phyloP scores from a whole-genome alignment of 1,139 yeast species.

The Meyerozyma sp. region DNA sequence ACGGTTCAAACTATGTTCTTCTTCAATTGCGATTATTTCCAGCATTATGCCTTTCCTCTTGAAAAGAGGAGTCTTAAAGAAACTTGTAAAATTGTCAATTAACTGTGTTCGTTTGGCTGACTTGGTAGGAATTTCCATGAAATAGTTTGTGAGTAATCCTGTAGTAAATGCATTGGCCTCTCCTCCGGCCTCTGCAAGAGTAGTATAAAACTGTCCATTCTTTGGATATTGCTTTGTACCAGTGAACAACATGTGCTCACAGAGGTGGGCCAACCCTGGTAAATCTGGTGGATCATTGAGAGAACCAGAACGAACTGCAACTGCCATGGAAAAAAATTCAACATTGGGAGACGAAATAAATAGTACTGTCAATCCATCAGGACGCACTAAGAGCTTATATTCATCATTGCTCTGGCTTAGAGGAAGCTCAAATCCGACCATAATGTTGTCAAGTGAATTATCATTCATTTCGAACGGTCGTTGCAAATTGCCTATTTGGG shows the following conservation, averaged over 20 bases:
- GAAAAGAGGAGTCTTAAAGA: conserved; percentile 48
- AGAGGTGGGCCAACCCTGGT: conserved; percentile 67
- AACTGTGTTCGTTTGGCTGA: conserved; percentile 22
- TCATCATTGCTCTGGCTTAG: not conserved
- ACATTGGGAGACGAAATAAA: conserved; percentile 7
- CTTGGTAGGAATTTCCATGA: conserved; percentile 52
- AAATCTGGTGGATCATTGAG: conserved; percentile 51
- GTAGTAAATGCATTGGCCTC: conserved; percentile 60
- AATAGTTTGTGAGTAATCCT: conserved; percentile 57
- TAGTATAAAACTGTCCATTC: conserved; percentile 39
- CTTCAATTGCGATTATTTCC: conserved; percentile 57
- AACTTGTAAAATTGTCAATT: conserved; percentile 46
- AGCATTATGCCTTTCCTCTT: conserved; percentile 31
- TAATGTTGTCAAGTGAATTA: not conserved
- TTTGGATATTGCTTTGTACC: conserved; percentile 54
- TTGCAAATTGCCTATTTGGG: not conserved
- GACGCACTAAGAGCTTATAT: conserved; percentile 5
- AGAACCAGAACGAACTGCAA: conserved; percentile 60
- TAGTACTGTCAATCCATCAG: conserved; percentile 8
- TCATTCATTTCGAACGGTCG: not conserved
- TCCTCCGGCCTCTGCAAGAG: conserved; percentile 48
- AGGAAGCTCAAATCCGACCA: not conserved
- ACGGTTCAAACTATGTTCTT: conserved; percentile 56
- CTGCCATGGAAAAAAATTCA: conserved; percentile 11
- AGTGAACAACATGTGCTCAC: conserved; percentile 63